Conservation (phyloP, 306 rosid species). For the Mimosa pudica region DNA sequence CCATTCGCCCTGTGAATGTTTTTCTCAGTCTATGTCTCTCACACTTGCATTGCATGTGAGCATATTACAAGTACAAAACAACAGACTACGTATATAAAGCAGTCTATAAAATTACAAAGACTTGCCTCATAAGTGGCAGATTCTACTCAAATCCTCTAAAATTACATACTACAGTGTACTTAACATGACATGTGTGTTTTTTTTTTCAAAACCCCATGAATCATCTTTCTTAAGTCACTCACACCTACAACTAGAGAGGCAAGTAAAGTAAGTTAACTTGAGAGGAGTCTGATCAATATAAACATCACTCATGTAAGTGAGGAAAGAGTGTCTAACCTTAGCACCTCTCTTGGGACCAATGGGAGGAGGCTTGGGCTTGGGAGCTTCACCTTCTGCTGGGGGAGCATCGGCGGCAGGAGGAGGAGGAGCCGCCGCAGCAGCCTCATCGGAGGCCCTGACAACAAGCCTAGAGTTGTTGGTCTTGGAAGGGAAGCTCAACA, state of each 20-base stretch:
- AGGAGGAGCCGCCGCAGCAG: slow-evolving; percentile 38
- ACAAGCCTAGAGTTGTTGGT: slow-evolving; percentile 45
- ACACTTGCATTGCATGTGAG: neutral
- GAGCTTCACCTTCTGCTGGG: slow-evolving; percentile 38
- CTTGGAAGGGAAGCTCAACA: slow-evolving; percentile 47
- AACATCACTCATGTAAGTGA: neutral
- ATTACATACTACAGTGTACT: neutral
- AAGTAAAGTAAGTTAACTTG: neutral
- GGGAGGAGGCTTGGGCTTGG: slow-evolving; percentile 70
- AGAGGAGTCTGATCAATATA: neutral
- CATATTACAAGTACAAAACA: neutral
- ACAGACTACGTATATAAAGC: neutral
- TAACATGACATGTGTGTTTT: too few relatives aligned
- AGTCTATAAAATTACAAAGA: neutral
- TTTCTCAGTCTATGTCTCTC: neutral
- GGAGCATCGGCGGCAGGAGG: slow-evolving; percentile 49
- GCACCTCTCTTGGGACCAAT: slow-evolving; percentile 86
- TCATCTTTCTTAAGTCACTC: too few relatives aligned
- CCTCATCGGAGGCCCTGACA: slow-evolving; percentile 61
- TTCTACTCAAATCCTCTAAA: neutral
- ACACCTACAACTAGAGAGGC: too few relatives aligned
- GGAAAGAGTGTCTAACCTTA: slow-evolving; percentile 44
- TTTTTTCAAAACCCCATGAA: too few relatives aligned
- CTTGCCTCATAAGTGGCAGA: neutral
- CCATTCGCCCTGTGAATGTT: neutral